These are phyloP conservation scores for Aspergillus pseudotamarii DNA, from an alignment of 2,329 filamentous ascomycete species.

Conservation along the genomic window DNA sequence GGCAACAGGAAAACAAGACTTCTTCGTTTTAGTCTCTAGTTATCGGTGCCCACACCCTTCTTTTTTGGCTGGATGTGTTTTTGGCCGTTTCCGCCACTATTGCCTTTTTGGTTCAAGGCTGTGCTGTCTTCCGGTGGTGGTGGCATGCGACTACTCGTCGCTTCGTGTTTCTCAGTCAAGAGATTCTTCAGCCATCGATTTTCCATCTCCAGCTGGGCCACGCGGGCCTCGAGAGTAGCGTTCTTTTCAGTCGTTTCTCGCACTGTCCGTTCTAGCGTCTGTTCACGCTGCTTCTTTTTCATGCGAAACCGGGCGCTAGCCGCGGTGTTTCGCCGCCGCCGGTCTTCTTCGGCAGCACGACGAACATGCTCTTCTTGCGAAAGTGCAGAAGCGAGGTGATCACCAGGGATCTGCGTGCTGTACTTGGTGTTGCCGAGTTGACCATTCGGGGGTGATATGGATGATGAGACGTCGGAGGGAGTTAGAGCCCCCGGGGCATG, in stretches of 20 bases:
- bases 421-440: conserved; percentile 44
- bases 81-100: conserved; percentile 26
- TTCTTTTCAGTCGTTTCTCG: conserved; percentile 85
- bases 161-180: conserved; percentile 76
- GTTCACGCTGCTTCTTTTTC: conserved; percentile 95
- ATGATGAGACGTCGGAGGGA: conserved; percentile 47
- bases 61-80: conserved; percentile 44
- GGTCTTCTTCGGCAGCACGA: conserved; percentile 81
- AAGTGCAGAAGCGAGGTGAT: conserved; percentile 49
- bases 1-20: conserved; percentile 4
- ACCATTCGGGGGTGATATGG: conserved; percentile 45
- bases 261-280: conserved; percentile 76
- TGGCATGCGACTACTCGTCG: conserved; percentile 23
- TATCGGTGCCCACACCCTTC: conserved; percentile 41
- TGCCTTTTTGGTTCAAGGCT: conserved; percentile 23
- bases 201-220: conserved; percentile 78
- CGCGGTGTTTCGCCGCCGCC: conserved; percentile 84
- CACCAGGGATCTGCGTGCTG: conserved; percentile 41
- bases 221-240: conserved; percentile 69
- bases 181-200: conserved; percentile 82
- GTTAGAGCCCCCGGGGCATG: conserved; percentile 40
- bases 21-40: conserved; percentile 22
- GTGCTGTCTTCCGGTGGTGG: conserved; percentile 23
- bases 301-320: conserved; percentile 89
- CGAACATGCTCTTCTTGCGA: conserved; percentile 72